Percentiles rank a stretch among this genome's conserved stretches.
These are phyloP conservation scores for Fusarium sp. DNA, from an alignment of 2,329 filamentous ascomycete genomes.

Conservation along the genomic window DNA sequence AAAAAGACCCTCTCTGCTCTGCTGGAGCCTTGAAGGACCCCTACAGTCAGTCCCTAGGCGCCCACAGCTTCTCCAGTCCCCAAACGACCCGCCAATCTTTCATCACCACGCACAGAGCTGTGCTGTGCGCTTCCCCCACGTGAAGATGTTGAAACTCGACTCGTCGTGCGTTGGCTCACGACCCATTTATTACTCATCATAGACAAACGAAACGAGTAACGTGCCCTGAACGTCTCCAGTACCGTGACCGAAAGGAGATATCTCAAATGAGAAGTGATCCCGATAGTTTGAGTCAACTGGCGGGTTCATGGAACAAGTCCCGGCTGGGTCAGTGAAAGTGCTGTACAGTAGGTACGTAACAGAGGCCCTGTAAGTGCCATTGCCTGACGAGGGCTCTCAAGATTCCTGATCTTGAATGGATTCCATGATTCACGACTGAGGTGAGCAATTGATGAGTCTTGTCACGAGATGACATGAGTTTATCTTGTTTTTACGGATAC, in stretches of 20 bases:
- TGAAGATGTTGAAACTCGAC: conserved; percentile 37
- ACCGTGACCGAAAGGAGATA: conserved; percentile 14
- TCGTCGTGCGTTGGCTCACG: conserved; percentile 39
- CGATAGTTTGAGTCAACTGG: conserved; percentile 15
- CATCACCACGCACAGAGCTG: conserved; percentile 29
- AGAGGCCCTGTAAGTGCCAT: conserved; percentile 7
- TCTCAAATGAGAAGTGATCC: conserved; percentile 12
- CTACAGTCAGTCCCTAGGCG: conserved; percentile 2
- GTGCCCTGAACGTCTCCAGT: conserved; percentile 35
- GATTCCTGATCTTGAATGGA: conserved; percentile 15
- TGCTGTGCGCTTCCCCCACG: conserved; percentile 36
- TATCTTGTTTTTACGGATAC: not conserved
- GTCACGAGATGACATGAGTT: conserved; percentile 15
- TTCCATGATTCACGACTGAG: conserved; percentile 10
- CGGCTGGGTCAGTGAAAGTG: conserved; percentile 29
- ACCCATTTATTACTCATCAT: conserved; percentile 39
- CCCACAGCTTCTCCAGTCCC: conserved; percentile 12
- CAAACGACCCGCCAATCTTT: conserved; percentile 36
- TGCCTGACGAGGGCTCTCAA: conserved; percentile 11
- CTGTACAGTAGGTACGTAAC: not conserved
- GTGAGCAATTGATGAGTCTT: conserved; percentile 14
- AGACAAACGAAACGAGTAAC: conserved; percentile 26
- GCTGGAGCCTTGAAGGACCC: conserved; percentile 17
- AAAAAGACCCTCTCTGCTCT: conserved; percentile 17
- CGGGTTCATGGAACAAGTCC: conserved; percentile 35